phyloP scores from a whole-genome alignment of 148 eudicot genomes.

The Vaccinium vitisidaea region DNA sequence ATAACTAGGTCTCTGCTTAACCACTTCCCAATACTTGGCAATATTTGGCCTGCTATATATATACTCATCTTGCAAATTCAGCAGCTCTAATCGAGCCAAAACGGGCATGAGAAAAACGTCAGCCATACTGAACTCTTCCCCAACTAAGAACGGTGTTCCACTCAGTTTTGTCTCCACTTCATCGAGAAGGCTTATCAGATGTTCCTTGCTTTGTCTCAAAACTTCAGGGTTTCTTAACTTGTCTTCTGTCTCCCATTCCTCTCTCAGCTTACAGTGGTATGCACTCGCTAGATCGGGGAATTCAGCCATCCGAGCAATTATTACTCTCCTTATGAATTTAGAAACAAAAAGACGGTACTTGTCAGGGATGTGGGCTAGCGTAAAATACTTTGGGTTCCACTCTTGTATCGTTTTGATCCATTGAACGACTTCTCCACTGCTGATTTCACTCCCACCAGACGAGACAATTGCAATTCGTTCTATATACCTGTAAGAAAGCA shows the following conservation, averaged over 20 bases:
- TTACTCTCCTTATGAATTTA: constrained; percentile 68
- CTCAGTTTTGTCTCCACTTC: constrained; percentile 65
- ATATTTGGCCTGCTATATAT: constrained; percentile 56
- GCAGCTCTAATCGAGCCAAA: constrained; percentile 54
- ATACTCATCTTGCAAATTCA: constrained; percentile 66
- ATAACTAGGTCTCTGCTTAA: constrained; percentile 69
- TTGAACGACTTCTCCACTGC: constrained; percentile 51
- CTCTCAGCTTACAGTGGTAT: constrained; percentile 72
- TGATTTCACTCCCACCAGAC: constrained; percentile 50
- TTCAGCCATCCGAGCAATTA: constrained; percentile 88
- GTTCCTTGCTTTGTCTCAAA: constrained; percentile 52
- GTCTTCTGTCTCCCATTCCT: constrained; percentile 72
- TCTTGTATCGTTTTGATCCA: constrained; percentile 87
- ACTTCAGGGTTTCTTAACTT: constrained; percentile 62
- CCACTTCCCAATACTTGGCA: constrained; percentile 64
- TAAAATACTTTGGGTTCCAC: constrained; percentile 89
- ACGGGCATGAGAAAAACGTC: constrained; percentile 73
- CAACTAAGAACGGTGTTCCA: constrained; percentile 50
- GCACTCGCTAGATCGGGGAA: constrained; percentile 79
- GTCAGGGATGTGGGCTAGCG: constrained; percentile 71
- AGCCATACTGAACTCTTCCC: constrained; percentile 79
- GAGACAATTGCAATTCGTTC: constrained; percentile 87
- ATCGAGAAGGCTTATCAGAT: constrained; percentile 69
- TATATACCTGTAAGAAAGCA: constrained; percentile 54
- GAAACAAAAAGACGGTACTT: constrained; percentile 58